Evolutionary conservation across 2,329 filamentous ascomycete genomes (phyloP).

Genomic region (Aspergillus hiratsukae): DNA sequence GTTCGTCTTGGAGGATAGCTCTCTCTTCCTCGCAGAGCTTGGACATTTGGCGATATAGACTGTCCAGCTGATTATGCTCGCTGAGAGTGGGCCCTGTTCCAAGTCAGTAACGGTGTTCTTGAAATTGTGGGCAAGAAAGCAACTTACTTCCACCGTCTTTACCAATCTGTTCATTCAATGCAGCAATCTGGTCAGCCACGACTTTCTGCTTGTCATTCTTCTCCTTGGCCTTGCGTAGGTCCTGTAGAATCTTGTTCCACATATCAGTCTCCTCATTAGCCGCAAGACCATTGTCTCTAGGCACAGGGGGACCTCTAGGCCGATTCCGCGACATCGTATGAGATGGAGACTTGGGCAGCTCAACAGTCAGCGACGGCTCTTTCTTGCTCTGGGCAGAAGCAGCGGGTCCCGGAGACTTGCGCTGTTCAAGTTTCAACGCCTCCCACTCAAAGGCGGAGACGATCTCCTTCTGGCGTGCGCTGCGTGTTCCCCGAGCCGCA

Average conservation of each 20-base stretch:
- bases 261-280: conserved; percentile 43
- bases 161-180: conserved; percentile 42
- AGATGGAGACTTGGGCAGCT: not conserved
- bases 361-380: not conserved
- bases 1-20: conserved; percentile 45
- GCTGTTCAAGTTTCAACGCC: conserved; percentile 19
- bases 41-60: conserved; percentile 43
- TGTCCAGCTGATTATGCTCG: conserved; percentile 43
- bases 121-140: not conserved
- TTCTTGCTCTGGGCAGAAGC: conserved; percentile 7
- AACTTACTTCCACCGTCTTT: conserved; percentile 41
- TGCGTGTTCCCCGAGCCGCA: conserved; percentile 23
- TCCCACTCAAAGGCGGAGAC: conserved; percentile 25
- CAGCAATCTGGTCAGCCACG: conserved; percentile 37
- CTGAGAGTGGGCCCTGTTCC: conserved; percentile 31
- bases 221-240: conserved; percentile 41
- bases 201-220: conserved; percentile 40
- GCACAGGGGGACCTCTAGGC: conserved; percentile 32
- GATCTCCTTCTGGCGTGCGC: conserved; percentile 15
- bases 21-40: conserved; percentile 47
- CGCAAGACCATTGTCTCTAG: conserved; percentile 40
- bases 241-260: conserved; percentile 42
- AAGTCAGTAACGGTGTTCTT: conserved; percentile 6
- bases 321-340: conserved; percentile 40
- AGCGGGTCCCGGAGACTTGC: conserved; percentile 5